Base-by-base conservation (phyloP, 2,329 filamentous ascomycete species). In the Aspergillus sp. region DNA sequence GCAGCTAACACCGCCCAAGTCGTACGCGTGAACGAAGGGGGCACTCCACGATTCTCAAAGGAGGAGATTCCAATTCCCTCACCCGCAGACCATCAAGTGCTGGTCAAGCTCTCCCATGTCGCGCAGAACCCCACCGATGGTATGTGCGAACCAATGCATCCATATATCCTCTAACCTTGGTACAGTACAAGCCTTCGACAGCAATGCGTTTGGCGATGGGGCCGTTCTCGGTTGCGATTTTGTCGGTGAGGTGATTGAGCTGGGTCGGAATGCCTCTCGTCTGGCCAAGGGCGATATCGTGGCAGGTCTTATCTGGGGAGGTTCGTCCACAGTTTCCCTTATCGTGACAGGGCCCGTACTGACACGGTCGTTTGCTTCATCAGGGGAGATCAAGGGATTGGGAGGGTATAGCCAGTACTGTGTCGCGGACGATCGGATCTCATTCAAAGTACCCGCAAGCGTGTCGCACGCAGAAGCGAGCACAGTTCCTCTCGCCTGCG, bases 341-440 rank as follows among this genome's bases (percentile, higher is more conserved):
- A 19, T 13, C 21, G 11, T 7, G 5, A 25, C 23, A 7, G 9
- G 3, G 23, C 2, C 6, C 5, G 23, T 25, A n/a, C 14, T 31
- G 44, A 45, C 9, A 14, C 9, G 4, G 5, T 19, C 44, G 2
- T 46, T 21, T 46, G 9, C 3, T 2, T 20, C 2, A 17, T 2
- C 3, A 59, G 51, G 49, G 2, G 47, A 57, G 14, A 32, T 46
- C 19, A 55, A 55, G 20, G 68, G 70, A 0, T 49, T 74, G 1
- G 75, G 75, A 1, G 74, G 64, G 1, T 76, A 72, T 52, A 68
- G 68, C 43, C 60, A 75, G 52, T 76, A 77, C 17, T 55, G 48
- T 14, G 11, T 78, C 2, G 74, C 74, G 1, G 69, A 78, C 34
- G 69, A 76, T 42, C 52, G 57, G 5, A 75, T 77, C 48, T 73